phyloP scores from a whole-genome alignment of 108 stramenopile species.

The Nitzschia inconspicua region DNA sequence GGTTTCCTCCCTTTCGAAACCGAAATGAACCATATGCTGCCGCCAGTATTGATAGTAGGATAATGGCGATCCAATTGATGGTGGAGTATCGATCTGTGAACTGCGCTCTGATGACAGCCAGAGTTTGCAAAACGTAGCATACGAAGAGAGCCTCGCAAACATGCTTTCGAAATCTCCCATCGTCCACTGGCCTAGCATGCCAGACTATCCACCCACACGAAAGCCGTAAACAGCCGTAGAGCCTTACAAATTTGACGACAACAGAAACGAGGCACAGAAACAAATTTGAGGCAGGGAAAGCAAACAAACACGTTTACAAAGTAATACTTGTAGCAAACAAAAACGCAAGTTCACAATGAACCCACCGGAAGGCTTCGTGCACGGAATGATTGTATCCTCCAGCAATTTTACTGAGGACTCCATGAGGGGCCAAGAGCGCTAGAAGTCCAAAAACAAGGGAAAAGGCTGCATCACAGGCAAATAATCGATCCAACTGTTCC shows the following conservation, averaged over 20 bases:
- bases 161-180: constrained; percentile 75
- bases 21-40: constrained; percentile 69
- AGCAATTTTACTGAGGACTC: constrained; percentile 37
- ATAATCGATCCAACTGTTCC: constrained; percentile 58
- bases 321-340: constrained; percentile 1
- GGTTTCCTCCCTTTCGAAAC: constrained; percentile 71
- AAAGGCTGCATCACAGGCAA: constrained; percentile 60
- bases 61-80: constrained; percentile 77
- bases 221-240: constrained; percentile 80
- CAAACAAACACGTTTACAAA: neutral
- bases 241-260: constrained; percentile 30
- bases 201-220: constrained; percentile 84
- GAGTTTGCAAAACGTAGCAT: constrained; percentile 74
- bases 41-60: constrained; percentile 50
- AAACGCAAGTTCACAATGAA: neutral
- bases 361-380: constrained; percentile 77
- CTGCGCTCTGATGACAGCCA: constrained; percentile 78
- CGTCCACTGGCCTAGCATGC: constrained; percentile 71
- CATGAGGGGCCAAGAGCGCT: constrained; percentile 71
- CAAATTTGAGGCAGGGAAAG: neutral
- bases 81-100: constrained; percentile 57
- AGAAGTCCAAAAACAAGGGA: constrained; percentile 63
- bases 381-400: constrained; percentile 72
- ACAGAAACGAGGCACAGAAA: neutral
- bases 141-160: constrained; percentile 78